Evolutionary conservation across 768 basidiomycete species (phyloP), one percentile per base, ranked within the genome.

Genomic region (Cystobasidiopsis lactophilus): DNA sequence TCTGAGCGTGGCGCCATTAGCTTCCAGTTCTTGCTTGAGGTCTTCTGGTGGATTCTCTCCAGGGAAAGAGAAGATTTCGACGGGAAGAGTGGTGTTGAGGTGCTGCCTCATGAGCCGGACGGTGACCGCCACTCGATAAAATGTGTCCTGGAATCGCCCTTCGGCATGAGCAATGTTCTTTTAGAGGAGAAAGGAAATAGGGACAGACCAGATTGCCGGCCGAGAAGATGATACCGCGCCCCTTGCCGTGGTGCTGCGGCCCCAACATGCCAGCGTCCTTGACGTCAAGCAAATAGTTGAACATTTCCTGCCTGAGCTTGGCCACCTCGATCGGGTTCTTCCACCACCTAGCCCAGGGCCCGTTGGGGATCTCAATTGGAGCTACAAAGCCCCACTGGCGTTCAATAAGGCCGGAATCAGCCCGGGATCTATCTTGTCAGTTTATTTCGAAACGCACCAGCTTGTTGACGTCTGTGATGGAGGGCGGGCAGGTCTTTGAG

Each of bases 131-230:
- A 64, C 65, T 18, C 65, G 63, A 11, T 59, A 57, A 33, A 66
- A 61, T 0, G 65, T 66, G 56, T 66, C 65, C 60, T 61, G 58
- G 3, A 5, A 13, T 48, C 23, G 7, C 9, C 18, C 7, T 14
- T 2, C 3, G 1, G 0, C 16, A 3, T 3, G 5, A 23, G 10
- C 14, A 40, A 31, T 3, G 33, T 35, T n/a, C 3, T 2, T 4
- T 10, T 13, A 14, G 3, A 18, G 7, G 30, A 14, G 16, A 27
- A 19, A 59, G 61, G 16, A 60, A 40, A 24, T 47, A 2, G 3
- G 62, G 55, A 10, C 66, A 63, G 52, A 68, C 68, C 16, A 68
- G 68, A 58, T 71, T 70, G 4, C 70, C 70, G n/a, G 70, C 71
- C 9, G 70, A 69, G 60, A 70, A 67, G 13, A 72, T 68, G 30